Conservation (phyloP, 805 yeast species). For the Saccharomyces eubayanus region DNA sequence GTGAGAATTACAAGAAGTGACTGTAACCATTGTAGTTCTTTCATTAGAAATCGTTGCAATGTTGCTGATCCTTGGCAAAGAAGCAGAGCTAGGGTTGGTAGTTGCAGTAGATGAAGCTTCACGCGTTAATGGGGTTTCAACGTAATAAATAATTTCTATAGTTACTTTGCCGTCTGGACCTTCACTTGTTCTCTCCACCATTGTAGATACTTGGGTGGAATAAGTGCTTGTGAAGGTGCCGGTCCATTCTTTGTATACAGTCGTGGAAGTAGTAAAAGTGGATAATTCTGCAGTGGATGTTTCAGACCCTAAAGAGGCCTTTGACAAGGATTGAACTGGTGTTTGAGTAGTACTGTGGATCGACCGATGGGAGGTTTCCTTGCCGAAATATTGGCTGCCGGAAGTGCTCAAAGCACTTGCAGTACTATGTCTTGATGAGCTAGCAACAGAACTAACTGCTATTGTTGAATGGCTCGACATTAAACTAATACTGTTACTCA, state of each 20-base stretch:
- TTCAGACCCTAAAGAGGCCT: not conserved
- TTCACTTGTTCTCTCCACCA: not conserved
- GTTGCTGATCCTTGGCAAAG: not conserved
- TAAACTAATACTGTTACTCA: not conserved
- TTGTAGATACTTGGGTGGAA: not conserved
- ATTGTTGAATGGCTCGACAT: not conserved
- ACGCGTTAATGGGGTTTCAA: not conserved
- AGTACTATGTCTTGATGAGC: not conserved
- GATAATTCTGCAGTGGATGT: not conserved
- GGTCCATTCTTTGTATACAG: not conserved
- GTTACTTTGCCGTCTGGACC: not conserved
- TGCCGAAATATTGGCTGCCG: not conserved
- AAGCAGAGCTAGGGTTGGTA: not conserved
- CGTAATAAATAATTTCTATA: slow-evolving; percentile 1
- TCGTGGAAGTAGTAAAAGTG: not conserved
- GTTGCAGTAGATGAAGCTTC: too few species aligned
- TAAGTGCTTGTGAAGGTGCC: not conserved
- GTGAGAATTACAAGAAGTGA: not conserved
- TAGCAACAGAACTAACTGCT: not conserved
- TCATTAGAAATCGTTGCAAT: not conserved
- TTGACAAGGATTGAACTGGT: not conserved
- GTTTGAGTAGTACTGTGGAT: too few species aligned
- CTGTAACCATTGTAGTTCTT: not conserved
- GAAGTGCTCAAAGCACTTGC: not conserved
- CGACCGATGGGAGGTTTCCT: not conserved